Evolutionary conservation across 352 stramenopile genomes (phyloP), one percentile per base, ranked within the genome.

Genomic region (Globisporangium ultimum): DNA sequence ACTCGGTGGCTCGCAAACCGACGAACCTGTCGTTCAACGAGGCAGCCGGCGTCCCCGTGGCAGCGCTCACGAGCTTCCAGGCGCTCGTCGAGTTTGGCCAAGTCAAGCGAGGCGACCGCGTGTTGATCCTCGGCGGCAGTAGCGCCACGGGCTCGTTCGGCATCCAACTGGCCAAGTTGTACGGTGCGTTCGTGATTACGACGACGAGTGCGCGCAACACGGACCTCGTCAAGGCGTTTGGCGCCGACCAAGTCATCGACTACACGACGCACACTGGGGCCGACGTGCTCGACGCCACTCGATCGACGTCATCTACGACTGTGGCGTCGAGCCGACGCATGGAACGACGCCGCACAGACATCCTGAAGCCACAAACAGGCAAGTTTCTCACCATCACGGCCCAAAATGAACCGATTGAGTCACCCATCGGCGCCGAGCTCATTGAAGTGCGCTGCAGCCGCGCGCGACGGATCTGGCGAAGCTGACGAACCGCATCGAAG

Each of bases 211-310:
- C 49, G 47, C 63, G 55, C 38, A 69, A 72, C 40, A 60, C 48
- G 14, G 60, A 75, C 32, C 61, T 89, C 53, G 78, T 90, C 21
- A 66, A 71, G n/a, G n/a, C n/a, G n/a, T n/a, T n/a, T n/a, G n/a
- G n/a, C n/a, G n/a, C n/a, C n/a, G n/a, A n/a, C n/a, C 59, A 83
- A n/a, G 64, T 89, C 34, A 73, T 92, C 15, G 73, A 89, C 55
- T 91, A 92, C 63, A 84, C 68, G 0, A 58, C 79, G 54, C 48
- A 74, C 15, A 73, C 66, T 42, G 70, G 64, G 68, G 42, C 18
- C 41, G 46, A 74, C 28, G 61, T 68, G 63, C 28, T 76, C 54
- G 36, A 51, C 53, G 55, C 10, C 60, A 72, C 36, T 70, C 64
- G 15, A 21, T 72, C 10, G 67, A 75, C 22, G 40, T 74, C 14